Conservation (phyloP, 495 filamentous ascomycete species). For the Penicillium turbatum region DNA sequence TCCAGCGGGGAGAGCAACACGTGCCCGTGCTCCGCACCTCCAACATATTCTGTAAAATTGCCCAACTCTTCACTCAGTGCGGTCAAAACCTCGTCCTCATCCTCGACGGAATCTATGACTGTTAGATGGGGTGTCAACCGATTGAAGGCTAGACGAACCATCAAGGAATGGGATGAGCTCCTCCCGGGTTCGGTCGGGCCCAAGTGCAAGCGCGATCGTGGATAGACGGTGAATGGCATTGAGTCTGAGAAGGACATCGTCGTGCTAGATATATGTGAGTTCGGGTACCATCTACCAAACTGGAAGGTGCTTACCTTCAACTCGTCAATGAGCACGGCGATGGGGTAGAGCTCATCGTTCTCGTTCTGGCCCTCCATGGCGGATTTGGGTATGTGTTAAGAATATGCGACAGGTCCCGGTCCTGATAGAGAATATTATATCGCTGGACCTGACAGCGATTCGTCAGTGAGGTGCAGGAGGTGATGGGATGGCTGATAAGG, state of each 20-base stretch:
- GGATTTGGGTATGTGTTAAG: constrained; percentile 27
- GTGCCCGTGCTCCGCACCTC: constrained; percentile 88
- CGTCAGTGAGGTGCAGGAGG: not conserved
- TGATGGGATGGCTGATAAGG: constrained; percentile 1
- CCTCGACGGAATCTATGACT: constrained; percentile 85
- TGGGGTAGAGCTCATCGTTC: constrained; percentile 97
- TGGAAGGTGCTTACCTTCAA: constrained; percentile 65
- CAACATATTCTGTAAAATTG: constrained; percentile 94
- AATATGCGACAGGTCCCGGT: constrained; percentile 34
- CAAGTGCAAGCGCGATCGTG: constrained; percentile 93
- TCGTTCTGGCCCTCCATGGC: constrained; percentile 67
- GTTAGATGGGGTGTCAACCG: constrained; percentile 25
- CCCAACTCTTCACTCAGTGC: constrained; percentile 95
- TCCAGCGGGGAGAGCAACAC: constrained; percentile 94
- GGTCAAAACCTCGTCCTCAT: constrained; percentile 97
- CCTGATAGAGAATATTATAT: constrained; percentile 22
- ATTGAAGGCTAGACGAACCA: constrained; percentile 53
- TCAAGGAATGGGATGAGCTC: constrained; percentile 98
- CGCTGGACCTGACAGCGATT: constrained; percentile 27
- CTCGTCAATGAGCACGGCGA: constrained; percentile 98
- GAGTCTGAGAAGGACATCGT: constrained; percentile 93
- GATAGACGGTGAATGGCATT: constrained; percentile 98
- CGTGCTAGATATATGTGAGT: constrained; percentile 61
- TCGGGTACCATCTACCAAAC: constrained; percentile 7
- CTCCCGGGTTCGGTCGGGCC: constrained; percentile 90